A percentile compares a stretch with the other conserved stretches of the same genome.
These are phyloP conservation scores for Podila epigama DNA, from an alignment of 192 early-diverging fungal species.

Conservation along the genomic window DNA sequence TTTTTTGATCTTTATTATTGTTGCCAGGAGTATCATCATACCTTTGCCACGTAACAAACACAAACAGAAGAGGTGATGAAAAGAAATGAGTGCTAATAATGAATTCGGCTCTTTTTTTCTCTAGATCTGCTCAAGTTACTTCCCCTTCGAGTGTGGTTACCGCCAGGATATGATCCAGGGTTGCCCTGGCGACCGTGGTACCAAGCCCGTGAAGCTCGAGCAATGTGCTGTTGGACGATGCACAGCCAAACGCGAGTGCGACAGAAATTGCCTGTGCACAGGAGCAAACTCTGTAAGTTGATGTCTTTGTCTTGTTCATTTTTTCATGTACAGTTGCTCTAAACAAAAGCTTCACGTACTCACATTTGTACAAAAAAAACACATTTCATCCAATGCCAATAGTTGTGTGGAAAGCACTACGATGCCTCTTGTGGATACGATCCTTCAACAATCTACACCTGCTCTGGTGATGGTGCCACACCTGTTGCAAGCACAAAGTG, in stretches of 20 bases:
- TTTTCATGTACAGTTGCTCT: neutral
- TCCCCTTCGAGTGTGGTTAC: constrained; percentile 21
- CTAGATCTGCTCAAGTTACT: constrained; percentile 24
- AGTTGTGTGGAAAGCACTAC: constrained; percentile 28
- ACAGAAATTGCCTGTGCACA: constrained; percentile 5
- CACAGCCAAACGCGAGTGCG: neutral
- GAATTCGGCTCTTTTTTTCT: neutral
- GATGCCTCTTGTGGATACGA: constrained; percentile 4
- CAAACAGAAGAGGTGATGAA: too few relatives aligned
- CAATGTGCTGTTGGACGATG: constrained; percentile 22
- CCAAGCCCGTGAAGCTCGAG: neutral
- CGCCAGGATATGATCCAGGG: constrained; percentile 7
- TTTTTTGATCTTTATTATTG: neutral
- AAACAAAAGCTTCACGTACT: neutral
- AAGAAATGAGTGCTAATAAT: neutral
- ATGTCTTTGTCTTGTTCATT: neutral
- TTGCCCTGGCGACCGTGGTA: neutral
- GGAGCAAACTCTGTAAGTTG: neutral
- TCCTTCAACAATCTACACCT: constrained; percentile 3
- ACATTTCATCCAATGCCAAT: neutral
- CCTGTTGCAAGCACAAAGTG: constrained; percentile 2
- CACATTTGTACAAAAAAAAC: neutral
- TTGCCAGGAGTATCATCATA: neutral
- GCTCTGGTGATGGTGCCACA: neutral
- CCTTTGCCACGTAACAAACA: too few relatives aligned